Evolutionary conservation across 78 protist species (phyloP), one percentile per base, ranked within the genome.

Genomic region (Polysphondylium violaceum): DNA sequence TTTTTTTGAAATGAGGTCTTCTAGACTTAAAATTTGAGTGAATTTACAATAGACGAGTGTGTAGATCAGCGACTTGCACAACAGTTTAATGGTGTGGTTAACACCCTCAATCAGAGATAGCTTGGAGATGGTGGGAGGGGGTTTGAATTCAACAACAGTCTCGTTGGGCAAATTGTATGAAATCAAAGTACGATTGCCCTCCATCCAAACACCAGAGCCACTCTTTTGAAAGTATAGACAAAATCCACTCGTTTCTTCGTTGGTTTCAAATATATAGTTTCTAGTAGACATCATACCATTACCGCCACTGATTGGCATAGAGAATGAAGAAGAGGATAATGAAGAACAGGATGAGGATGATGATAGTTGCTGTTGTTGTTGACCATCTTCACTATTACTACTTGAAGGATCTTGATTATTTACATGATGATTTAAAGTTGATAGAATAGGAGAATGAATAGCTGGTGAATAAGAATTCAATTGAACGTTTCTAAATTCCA

Each of bases 191-290:
- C 91, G 50, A 41, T 67, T 36, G n/a, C 91, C 79, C 69, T 83
- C 91, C 91, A 83, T 83, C 91, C 91, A 83, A 25, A 83, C 91
- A 33, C 91, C 91, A 6, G 79, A 55, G 23, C 91, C 91, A 83
- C 56, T 43, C 72, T 83, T 83, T 43, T 83, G 91, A 31, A 64
- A 83, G 11, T 58, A 83, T 40, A 83, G 33, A 69, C 91, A 83
- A 43, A 55, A 83, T 29, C 51, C 71, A 21, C 40, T 19, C 3
- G 91, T 36, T 43, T 83, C 91, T 44, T 58, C n/a, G 2, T 14
- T 50, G 29, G 43, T 58, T 17, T 83, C 79, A 69, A 83, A 83
- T 23, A 83, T 83, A 33, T 19, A 36, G 14, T 43, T 72, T 50
- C n/a, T 50, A 12, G 27, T 72, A 50, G 76, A 44, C n/a, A n/a